Conservation (phyloP, 257 asterid genomes). For the Osmanthus fragrans region DNA sequence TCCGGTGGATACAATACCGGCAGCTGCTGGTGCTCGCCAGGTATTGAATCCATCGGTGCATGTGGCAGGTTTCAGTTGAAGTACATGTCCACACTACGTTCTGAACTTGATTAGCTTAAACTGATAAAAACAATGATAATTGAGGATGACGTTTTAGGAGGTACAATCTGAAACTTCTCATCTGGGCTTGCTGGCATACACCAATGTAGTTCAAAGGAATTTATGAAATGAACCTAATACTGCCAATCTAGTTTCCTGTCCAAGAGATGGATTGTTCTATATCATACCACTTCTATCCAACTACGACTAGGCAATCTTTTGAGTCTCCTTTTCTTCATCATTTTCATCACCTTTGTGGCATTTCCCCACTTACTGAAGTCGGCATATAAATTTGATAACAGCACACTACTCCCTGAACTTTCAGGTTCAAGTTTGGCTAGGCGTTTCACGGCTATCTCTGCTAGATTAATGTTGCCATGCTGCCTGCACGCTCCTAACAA, state of each 20-base stretch:
- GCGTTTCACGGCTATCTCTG: conserved; percentile 56
- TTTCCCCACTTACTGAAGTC: conserved; percentile 53
- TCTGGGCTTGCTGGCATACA: background rate
- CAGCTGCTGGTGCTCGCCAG: no score
- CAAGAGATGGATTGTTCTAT: no score
- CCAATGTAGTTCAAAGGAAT: background rate
- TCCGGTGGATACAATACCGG: no score
- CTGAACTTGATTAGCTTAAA: background rate
- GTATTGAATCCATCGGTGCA: background rate
- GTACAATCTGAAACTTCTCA: background rate
- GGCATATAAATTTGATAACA: conserved; percentile 49
- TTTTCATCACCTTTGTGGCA: conserved; percentile 44
- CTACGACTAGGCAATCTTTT: conserved; percentile 49
- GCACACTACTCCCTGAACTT: conserved; percentile 53
- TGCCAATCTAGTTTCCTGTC: no score
- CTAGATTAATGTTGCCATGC: conserved; percentile 48
- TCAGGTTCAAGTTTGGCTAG: conserved; percentile 64
- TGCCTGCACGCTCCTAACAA: conserved; percentile 71
- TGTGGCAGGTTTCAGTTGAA: background rate
- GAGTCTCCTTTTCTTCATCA: conserved; percentile 56
- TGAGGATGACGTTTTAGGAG: no score
- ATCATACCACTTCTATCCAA: conserved; percentile 56
- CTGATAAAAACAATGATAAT: no score
- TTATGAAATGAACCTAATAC: background rate
- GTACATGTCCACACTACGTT: background rate